Evolutionary conservation across 192 early-diverging fungal genomes (phyloP), one percentile per base, ranked within the genome.

Genomic region (Umbelopsis ramanniana): DNA sequence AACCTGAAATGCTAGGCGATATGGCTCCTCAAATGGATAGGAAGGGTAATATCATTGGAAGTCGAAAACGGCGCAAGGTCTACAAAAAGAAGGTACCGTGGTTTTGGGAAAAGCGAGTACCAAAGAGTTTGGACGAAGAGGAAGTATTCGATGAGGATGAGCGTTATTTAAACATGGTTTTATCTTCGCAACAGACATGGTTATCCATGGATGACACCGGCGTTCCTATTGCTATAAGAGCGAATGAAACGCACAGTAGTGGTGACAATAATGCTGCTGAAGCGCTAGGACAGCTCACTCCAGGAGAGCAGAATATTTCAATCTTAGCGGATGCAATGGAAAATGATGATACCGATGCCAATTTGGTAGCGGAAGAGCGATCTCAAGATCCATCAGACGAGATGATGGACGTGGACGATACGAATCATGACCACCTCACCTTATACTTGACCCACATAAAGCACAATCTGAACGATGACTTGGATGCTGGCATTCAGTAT

Each of bases 51-150:
- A 17, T 79, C 4, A 68, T 79, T 8, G 77, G 77, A 45, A 79
- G 77, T 69, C 73, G 73, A 26, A 69, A 73, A 40, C 55, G 77
- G 3, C 70, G 69, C 7, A 70, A 53, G 23, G 14, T 67, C n/a
- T 79, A 79, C 26, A 66, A 71, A 24, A 79, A 79, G 33, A 54
- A 73, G 4, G 70, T 54, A 12, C 86, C 86, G 0, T 67, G 48
- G 15, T 73, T 87, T 33, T 87, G 86, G 86, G 52, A 78, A 53
- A 60, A 54, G 22, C 24, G 19, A 6, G 45, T 21, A 17, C 47
- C 68, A n/a, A 45, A 60, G 4, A 52, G 35, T 29, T 52, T 46
- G 0, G 19, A 52, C 29, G 75, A 52, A 43, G 75, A 71, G 46
- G 66, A 71, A 8, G 54, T 40, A 2, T 40, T 45, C 3, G 66